Conservation (phyloP, 1,284 basidiomycete genomes). For the Ustilago curta region DNA sequence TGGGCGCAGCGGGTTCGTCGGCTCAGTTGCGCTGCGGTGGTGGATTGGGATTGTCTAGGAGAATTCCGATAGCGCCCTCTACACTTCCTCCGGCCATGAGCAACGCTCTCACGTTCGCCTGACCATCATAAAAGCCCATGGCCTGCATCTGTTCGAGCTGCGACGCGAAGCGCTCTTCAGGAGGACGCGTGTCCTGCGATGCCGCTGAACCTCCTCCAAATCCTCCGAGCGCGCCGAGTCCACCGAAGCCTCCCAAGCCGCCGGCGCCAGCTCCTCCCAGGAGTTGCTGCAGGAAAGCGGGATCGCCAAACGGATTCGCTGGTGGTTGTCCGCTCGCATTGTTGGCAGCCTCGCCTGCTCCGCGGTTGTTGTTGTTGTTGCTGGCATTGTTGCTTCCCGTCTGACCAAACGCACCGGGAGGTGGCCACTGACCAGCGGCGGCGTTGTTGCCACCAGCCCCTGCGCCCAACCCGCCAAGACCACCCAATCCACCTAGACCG, state of each 20-base stretch:
- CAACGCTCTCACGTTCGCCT: slow-evolving; percentile 62
- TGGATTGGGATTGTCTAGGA: slow-evolving; percentile 56
- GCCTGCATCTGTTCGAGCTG: slow-evolving; percentile 66
- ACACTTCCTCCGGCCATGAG: slow-evolving; percentile 64
- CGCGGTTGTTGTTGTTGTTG: slow-evolving; percentile 23
- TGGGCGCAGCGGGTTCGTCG: no score
- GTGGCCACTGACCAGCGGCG: slow-evolving; percentile 49
- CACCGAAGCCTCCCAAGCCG: slow-evolving; percentile 41
- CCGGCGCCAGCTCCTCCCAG: slow-evolving; percentile 43
- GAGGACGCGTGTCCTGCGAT: slow-evolving; percentile 54
- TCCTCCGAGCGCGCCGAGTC: slow-evolving; percentile 29
- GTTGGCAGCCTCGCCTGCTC: slow-evolving; percentile 13
- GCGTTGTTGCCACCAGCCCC: slow-evolving; percentile 25
- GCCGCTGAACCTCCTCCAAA: slow-evolving; percentile 23
- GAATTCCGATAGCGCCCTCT: slow-evolving; percentile 60
- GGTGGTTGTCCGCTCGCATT: slow-evolving; percentile 21
- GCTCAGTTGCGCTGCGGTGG: slow-evolving; percentile 18
- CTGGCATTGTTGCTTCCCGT: slow-evolving; percentile 1
- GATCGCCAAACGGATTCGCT: slow-evolving; percentile 36
- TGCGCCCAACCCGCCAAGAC: slow-evolving; percentile 28
- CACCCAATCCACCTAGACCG: slow-evolving; percentile 32
- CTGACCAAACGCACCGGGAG: slow-evolving; percentile 55
- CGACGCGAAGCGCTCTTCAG: slow-evolving; percentile 64
- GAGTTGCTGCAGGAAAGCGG: slow-evolving; percentile 47
- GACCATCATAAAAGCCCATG: slow-evolving; percentile 66